A percentile compares a stretch with the other conserved stretches of the same genome.
phyloP scores from a whole-genome alignment of 345 rosid genomes.

The Mangifera indica region DNA sequence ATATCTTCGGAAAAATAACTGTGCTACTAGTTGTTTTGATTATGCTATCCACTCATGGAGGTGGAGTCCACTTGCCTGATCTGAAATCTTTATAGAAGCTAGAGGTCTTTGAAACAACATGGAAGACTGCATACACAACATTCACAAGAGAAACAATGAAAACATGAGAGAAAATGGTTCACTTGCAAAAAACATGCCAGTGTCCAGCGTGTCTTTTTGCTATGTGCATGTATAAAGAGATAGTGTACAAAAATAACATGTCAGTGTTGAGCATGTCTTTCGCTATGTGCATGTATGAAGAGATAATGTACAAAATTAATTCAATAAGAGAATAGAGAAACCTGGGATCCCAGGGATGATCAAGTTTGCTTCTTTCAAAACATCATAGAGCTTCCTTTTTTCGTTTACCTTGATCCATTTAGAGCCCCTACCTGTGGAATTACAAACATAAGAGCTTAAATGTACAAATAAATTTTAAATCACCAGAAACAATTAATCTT shows the following conservation, averaged over 20 bases:
- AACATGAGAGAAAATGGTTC: neutral
- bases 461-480: neutral
- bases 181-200: neutral
- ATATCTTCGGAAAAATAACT: neutral
- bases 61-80: conserved; percentile 65
- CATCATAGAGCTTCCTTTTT: conserved; percentile 56
- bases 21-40: neutral
- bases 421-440: conserved; percentile 36
- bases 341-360: conserved; percentile 82
- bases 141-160: conserved; percentile 5
- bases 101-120: conserved; percentile 64
- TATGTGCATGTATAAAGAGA: neutral
- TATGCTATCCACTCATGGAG: conserved; percentile 6
- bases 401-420: conserved; percentile 78
- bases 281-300: neutral
- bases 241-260: neutral
- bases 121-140: conserved; percentile 50
- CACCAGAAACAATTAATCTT: neutral
- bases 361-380: conserved; percentile 60
- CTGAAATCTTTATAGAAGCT: conserved; percentile 60
- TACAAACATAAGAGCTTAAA: neutral
- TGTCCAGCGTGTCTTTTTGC: neutral
- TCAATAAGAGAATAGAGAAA: conserved; percentile 20
- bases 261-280: neutral
- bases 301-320: neutral